A percentile compares a stretch with the other conserved stretches of the same genome.
These are phyloP conservation scores for Luffa acutangula DNA, from an alignment of 306 rosid species.

Conservation along the genomic window DNA sequence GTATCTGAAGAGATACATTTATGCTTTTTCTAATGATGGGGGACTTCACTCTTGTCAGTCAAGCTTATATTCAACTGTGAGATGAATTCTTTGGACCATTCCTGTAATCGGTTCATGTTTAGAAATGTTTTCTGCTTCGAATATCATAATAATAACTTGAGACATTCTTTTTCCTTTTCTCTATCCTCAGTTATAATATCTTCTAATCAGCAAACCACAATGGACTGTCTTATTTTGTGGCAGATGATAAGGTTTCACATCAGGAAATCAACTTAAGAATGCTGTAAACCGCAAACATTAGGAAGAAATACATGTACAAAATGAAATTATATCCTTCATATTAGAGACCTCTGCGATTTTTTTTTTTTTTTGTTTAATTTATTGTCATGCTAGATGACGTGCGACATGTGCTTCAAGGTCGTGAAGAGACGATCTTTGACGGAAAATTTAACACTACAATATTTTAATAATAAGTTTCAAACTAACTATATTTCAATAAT, in stretches of 20 bases:
- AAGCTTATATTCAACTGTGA: neutral
- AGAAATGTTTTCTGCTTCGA: neutral
- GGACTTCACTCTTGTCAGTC: neutral
- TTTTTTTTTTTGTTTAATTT: neutral
- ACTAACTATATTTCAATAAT: too few species aligned
- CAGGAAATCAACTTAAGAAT: neutral
- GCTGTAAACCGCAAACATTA: neutral
- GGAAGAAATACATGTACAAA: constrained; percentile 7
- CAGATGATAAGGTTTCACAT: neutral
- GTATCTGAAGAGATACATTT: neutral
- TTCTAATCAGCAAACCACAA: neutral
- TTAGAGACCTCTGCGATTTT: neutral
- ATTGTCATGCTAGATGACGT: too few species aligned
- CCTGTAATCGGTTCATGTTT: neutral
- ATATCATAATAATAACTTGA: neutral
- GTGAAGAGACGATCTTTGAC: too few species aligned
- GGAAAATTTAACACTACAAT: too few species aligned
- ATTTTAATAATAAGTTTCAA: too few species aligned
- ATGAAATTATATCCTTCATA: constrained; percentile 7
- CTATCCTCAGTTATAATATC: neutral
- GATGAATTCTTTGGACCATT: neutral
- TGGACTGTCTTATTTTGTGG: neutral
- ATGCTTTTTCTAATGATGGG: too few species aligned
- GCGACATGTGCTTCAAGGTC: too few species aligned
- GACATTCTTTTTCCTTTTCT: neutral